phyloP scores from a whole-genome alignment of 352 stramenopile species.

The Phytophthora sp. region DNA sequence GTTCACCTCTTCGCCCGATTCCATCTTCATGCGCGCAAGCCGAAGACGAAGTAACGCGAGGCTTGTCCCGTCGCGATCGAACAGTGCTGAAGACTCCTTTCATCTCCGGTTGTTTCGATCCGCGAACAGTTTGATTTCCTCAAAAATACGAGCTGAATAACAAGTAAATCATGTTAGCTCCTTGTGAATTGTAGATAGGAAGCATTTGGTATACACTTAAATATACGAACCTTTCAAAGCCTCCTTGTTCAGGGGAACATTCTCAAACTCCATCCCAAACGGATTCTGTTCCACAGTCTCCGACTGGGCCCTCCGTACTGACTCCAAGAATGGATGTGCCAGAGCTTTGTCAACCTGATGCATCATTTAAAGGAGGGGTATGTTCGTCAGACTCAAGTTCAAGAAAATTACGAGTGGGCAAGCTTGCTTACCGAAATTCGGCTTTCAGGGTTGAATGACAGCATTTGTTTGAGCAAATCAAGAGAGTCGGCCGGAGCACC shows the following conservation, averaged over 20 bases:
- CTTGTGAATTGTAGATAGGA: not conserved
- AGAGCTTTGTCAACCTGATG: conserved; percentile 82
- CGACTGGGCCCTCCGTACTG: conserved; percentile 74
- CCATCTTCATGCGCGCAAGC: conserved; percentile 19
- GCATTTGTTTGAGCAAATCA: conserved; percentile 88
- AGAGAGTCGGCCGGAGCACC: conserved; percentile 79
- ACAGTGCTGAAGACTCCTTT: conserved; percentile 39
- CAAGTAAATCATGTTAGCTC: not conserved
- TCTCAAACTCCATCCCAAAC: conserved; percentile 92
- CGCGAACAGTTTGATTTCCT: conserved; percentile 88
- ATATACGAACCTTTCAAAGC: conserved; percentile 74
- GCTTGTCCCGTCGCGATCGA: conserved; percentile 22
- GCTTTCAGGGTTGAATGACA: conserved; percentile 81
- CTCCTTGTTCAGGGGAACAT: conserved; percentile 84
- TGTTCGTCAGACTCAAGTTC: not conserved
- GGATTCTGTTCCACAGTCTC: conserved; percentile 77
- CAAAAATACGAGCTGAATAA: conserved; percentile 77
- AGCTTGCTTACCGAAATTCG: conserved; percentile 75
- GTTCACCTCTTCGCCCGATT: conserved; percentile 16
- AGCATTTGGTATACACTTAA: not conserved
- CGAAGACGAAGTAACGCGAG: conserved; percentile 8
- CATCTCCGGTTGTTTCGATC: conserved; percentile 77
- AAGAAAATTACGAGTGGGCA: no score
- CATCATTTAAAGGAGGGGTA: conserved; percentile 1
- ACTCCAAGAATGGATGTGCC: conserved; percentile 83